These are phyloP conservation scores for Kwoniella newhampshirensis DNA, from an alignment of 768 basidiomycete genomes.

Conservation along the genomic window DNA sequence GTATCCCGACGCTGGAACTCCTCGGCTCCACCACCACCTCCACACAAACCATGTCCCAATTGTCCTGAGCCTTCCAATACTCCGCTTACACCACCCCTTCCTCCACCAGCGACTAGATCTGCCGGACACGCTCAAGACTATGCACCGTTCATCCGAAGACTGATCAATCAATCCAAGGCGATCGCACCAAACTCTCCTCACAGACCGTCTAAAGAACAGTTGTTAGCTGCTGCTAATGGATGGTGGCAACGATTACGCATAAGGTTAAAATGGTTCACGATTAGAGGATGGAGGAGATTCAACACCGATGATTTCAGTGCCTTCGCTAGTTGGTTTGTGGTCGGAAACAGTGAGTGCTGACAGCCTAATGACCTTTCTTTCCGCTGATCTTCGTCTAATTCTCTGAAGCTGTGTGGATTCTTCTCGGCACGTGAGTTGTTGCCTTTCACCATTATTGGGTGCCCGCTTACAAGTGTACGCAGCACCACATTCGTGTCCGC, in stretches of 20 bases:
- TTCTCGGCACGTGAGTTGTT: constrained; percentile 79
- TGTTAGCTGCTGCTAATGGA: constrained; percentile 78
- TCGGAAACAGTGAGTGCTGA: constrained; percentile 69
- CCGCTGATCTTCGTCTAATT: constrained; percentile 8
- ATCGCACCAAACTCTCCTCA: constrained; percentile 41
- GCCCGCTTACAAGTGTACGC: constrained; percentile 3
- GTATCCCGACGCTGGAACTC: neutral
- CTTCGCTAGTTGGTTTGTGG: constrained; percentile 90
- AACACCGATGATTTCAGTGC: constrained; percentile 96
- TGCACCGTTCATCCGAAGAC: constrained; percentile 47
- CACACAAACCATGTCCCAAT: constrained; percentile 21
- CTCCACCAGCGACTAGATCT: constrained; percentile 3
- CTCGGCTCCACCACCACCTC: neutral
- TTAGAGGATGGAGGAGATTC: constrained; percentile 88
- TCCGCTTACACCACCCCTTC: constrained; percentile 12
- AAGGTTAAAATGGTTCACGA: constrained; percentile 96
- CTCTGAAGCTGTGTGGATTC: constrained; percentile 72
- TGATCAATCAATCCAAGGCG: constrained; percentile 34
- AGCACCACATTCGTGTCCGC: constrained; percentile 95
- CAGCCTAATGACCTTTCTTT: constrained; percentile 2
- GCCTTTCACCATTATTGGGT: neutral
- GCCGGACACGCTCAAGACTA: constrained; percentile 47
- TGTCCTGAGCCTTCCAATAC: constrained; percentile 17
- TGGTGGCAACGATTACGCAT: constrained; percentile 87
- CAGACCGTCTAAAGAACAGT: constrained; percentile 79